A percentile compares a stretch with the other conserved stretches of the same genome.
phyloP scores from a whole-genome alignment of 2,329 filamentous ascomycete species.

The Emydomyces testavorans region DNA sequence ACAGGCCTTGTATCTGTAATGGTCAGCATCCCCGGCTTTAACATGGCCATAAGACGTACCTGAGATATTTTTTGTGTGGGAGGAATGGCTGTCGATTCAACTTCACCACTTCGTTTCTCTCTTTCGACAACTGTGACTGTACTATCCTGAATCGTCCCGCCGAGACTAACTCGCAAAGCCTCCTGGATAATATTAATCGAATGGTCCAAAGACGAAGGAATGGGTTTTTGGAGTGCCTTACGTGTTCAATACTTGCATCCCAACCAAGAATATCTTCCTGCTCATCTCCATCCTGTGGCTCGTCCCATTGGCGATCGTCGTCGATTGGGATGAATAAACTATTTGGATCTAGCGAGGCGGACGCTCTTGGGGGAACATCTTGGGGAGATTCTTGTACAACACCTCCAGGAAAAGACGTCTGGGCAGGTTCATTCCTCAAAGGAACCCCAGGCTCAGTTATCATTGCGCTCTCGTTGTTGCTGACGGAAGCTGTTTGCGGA shows the following conservation, averaged over 20 bases:
- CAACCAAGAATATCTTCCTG: slow-evolving; percentile 49
- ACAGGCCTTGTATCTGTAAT: slow-evolving; percentile 28
- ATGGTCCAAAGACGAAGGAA: background rate
- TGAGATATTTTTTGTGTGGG: slow-evolving; percentile 42
- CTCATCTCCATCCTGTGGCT: slow-evolving; percentile 43
- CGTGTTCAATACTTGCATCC: slow-evolving; percentile 46
- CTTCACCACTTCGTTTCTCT: slow-evolving; percentile 1
- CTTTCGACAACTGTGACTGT: slow-evolving; percentile 20
- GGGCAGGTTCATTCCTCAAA: slow-evolving; percentile 18
- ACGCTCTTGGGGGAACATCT: slow-evolving; percentile 19
- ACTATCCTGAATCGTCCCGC: slow-evolving; percentile 27
- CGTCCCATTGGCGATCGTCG: slow-evolving; percentile 50
- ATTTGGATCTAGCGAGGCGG: slow-evolving; percentile 41
- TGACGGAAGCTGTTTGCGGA: slow-evolving; percentile 14
- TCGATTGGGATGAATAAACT: slow-evolving; percentile 52
- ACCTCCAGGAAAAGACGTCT: background rate
- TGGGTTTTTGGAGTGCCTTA: slow-evolving; percentile 21
- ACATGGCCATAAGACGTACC: slow-evolving; percentile 20
- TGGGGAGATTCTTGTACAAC: slow-evolving; percentile 5
- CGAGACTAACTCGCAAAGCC: slow-evolving; percentile 23
- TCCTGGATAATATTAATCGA: slow-evolving; percentile 18
- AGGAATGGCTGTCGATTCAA: slow-evolving; percentile 23
- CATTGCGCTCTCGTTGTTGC: slow-evolving; percentile 10
- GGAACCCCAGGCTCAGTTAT: background rate
- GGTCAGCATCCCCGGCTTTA: slow-evolving; percentile 18